Base-by-base conservation (phyloP, 805 yeast genomes). In the Wickerhamiella qilinensis region DNA sequence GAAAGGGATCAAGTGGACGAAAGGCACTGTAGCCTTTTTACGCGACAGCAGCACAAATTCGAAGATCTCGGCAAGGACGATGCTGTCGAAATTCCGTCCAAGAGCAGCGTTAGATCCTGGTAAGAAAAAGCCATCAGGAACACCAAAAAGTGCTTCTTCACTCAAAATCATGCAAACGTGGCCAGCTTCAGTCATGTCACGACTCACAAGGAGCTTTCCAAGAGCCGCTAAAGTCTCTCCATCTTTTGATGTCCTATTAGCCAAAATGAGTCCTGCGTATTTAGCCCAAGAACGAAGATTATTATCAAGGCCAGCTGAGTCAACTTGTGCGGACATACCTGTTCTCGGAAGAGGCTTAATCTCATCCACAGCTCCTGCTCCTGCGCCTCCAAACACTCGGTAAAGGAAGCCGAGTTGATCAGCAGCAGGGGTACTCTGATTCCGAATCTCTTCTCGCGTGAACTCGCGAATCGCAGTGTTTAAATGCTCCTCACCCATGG, bases 11-110 rank as follows among this genome's bases (percentile, higher is more conserved):
- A 80, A 56, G 44, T 75, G 80, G 0, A 75, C 67, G 35, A 66
- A 64, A 12, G 50, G 46, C 43, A 30, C 47, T 24, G 27, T 42
- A 20, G 43, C 48, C 6, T 19, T 3, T 28, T 33, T 36, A 14
- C 35, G 28, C 3, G 36, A 3, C 20, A 63, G 55, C 2, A 64
- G 53, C 6, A 64, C 53, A 49, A 62, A 77, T 54, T 83, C 93
- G 51, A 76, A 81, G 4, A 80, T 56, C 52, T 83, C 93, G 4
- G 79, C 73, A 51, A 78, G 65, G 20, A 77, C 52, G 29, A 68
- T 51, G 18, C 71, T 54, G 37, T 71, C 74, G 24, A 63, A 46
- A 21, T 70, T 58, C 2, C 71, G 71, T 16, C 72, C 57, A 17
- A 62, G 59, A 8, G 57, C 38, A 8, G 37, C 22, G 20, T 38